A percentile compares a stretch with the other conserved stretches of the same genome.
phyloP scores from a whole-genome alignment of 805 yeast genomes.

The Lipomyces mesembrius region DNA sequence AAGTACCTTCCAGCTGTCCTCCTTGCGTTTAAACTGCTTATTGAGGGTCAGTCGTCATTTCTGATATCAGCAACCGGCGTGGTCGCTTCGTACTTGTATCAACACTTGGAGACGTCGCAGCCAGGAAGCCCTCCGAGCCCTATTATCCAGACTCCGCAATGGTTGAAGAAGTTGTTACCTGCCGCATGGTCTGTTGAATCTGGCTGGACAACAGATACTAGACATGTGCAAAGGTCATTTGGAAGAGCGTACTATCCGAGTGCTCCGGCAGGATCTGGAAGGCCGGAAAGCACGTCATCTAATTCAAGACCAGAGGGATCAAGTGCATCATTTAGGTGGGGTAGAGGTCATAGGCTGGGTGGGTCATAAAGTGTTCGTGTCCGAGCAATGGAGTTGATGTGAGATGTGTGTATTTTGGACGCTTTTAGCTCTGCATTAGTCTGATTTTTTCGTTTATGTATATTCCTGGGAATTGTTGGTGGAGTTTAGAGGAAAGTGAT shows the following conservation, averaged over 20 bases:
- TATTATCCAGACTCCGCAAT: conserved; percentile 31
- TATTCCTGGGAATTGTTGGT: background rate
- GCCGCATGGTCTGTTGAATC: conserved; percentile 35
- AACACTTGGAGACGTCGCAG: conserved; percentile 43
- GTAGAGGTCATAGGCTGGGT: conserved; percentile 25
- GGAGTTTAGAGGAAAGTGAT: conserved; percentile 4
- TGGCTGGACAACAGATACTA: conserved; percentile 34
- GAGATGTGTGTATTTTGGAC: background rate
- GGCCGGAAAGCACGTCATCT: conserved; percentile 4
- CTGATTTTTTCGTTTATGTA: background rate
- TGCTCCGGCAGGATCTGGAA: background rate
- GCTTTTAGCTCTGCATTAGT: background rate
- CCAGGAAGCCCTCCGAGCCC: conserved; percentile 31
- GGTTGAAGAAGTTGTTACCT: conserved; percentile 29
- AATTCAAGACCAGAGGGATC: background rate
- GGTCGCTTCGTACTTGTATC: conserved; percentile 45
- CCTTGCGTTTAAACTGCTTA: conserved; percentile 41
- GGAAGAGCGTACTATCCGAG: conserved; percentile 37
- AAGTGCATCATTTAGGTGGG: conserved; percentile 20
- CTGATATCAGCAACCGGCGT: conserved; percentile 43
- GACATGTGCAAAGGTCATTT: conserved; percentile 29
- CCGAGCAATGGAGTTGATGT: background rate
- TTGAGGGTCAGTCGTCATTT: conserved; percentile 41
- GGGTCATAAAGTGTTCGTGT: conserved; percentile 6
- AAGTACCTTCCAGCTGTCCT: conserved; percentile 45